phyloP scores from a whole-genome alignment of 2,329 filamentous ascomycete genomes.

The Xylariales sp. region DNA sequence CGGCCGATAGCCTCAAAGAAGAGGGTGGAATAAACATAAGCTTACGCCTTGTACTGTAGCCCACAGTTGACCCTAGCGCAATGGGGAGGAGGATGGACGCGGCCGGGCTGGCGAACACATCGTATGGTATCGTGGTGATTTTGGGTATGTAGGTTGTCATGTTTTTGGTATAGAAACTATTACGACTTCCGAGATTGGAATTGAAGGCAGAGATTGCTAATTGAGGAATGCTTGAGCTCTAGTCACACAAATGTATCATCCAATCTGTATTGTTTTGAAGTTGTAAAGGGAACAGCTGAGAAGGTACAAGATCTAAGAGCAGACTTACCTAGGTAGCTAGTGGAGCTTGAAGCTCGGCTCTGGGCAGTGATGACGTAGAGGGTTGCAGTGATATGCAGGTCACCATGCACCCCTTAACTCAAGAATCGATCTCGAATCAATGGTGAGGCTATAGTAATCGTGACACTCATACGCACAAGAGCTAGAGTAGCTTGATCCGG shows the following conservation, averaged over 20 bases:
- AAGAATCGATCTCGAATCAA: slow-evolving; percentile 17
- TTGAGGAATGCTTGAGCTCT: not conserved
- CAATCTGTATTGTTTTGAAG: not conserved
- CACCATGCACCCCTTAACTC: not conserved
- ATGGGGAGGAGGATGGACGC: slow-evolving; percentile 81
- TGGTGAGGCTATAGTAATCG: slow-evolving; percentile 3
- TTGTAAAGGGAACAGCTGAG: slow-evolving; percentile 1
- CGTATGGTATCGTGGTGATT: slow-evolving; percentile 74
- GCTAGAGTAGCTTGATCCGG: not conserved
- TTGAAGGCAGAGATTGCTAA: not conserved
- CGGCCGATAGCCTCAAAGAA: not conserved
- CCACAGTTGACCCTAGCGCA: slow-evolving; percentile 77
- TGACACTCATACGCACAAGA: not conserved
- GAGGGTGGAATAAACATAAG: slow-evolving; percentile 12
- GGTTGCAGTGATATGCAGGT: slow-evolving; percentile 5
- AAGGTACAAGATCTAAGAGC: not conserved
- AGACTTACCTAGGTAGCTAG: not conserved
- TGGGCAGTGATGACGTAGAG: slow-evolving; percentile 34
- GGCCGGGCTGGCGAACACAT: slow-evolving; percentile 77
- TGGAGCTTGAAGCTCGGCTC: slow-evolving; percentile 22
- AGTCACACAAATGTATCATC: not conserved
- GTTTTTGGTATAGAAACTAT: slow-evolving; percentile 38
- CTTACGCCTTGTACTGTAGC: slow-evolving; percentile 75
- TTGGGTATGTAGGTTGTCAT: slow-evolving; percentile 88
- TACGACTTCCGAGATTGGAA: not conserved